Conservation (phyloP, 495 filamentous ascomycete species). For the Hypoxylon fuscum region DNA sequence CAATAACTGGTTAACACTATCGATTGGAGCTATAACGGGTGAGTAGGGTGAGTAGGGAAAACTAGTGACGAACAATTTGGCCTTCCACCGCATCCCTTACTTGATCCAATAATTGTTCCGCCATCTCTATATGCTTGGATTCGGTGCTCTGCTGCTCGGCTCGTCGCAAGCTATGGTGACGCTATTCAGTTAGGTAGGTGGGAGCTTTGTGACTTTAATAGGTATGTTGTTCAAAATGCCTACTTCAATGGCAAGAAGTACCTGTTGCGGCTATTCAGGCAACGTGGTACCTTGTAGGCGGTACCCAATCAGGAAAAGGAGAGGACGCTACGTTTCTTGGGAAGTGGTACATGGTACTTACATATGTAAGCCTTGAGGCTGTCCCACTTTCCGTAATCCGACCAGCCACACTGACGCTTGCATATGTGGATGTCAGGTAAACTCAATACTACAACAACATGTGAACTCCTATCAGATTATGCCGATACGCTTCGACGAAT, state of each 20-base stretch:
- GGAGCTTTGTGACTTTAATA: background rate
- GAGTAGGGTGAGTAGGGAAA: background rate
- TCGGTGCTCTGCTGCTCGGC: background rate
- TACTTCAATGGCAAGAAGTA: slow-evolving; percentile 35
- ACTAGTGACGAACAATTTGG: slow-evolving; percentile 73
- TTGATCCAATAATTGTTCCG: slow-evolving; percentile 77
- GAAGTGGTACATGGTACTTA: background rate
- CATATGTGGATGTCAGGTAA: no score
- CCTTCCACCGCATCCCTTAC: slow-evolving; percentile 82
- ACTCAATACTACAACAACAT: no score
- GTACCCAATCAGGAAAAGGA: slow-evolving; percentile 34
- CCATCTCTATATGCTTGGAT: slow-evolving; percentile 62
- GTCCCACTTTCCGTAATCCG: slow-evolving; percentile 2
- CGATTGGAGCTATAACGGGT: background rate
- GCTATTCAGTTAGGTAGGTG: slow-evolving; percentile 8
- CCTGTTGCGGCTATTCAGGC: slow-evolving; percentile 30
- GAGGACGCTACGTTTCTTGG: background rate
- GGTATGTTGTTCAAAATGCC: slow-evolving; percentile 3
- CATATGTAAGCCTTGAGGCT: background rate
- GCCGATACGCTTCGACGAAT: no score
- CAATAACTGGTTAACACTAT: slow-evolving; percentile 30
- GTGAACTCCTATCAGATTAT: no score
- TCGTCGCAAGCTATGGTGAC: background rate
- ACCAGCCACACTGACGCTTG: slow-evolving; percentile 9
- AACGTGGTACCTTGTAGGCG: slow-evolving; percentile 36